These are phyloP conservation scores for Tulasnella sp. DNA, from an alignment of 768 basidiomycete species.

Conservation along the genomic window DNA sequence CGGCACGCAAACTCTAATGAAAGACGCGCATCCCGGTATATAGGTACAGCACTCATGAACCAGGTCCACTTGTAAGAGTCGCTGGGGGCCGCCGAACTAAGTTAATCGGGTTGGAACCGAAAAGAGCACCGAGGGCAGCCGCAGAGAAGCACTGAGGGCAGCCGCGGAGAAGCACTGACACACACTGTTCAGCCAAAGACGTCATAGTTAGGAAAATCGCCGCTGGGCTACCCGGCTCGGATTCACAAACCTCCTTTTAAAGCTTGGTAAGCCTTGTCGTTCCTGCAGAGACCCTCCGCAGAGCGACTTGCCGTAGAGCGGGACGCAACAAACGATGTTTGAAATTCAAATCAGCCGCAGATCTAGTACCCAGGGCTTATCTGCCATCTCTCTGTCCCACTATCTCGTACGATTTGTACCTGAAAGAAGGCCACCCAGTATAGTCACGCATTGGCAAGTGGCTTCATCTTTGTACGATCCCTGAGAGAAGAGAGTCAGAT, in stretches of 20 bases:
- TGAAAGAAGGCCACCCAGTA: neutral
- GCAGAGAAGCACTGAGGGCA: neutral
- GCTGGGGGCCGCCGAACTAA: neutral
- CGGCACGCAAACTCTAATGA: neutral
- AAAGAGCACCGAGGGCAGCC: neutral
- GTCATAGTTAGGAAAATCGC: neutral
- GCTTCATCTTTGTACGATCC: neutral
- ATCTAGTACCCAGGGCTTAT: neutral
- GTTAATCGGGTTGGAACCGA: neutral
- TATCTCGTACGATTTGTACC: neutral
- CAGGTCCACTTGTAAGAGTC: neutral
- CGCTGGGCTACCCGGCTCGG: too few species aligned
- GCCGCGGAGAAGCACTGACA: neutral
- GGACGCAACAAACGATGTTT: neutral
- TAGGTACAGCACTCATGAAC: neutral
- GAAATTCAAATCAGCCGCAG: neutral
- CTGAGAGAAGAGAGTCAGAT: too few species aligned
- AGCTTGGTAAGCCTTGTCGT: neutral
- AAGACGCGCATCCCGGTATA: neutral
- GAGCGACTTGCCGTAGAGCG: neutral
- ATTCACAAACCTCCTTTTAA: neutral
- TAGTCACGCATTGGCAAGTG: neutral
- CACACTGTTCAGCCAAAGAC: neutral
- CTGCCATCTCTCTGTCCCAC: neutral
- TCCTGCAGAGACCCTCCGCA: neutral